Evolutionary conservation across 768 basidiomycete genomes (phyloP), one percentile per base, ranked within the genome.

Genomic region (Hypsizygus marmoreus): DNA sequence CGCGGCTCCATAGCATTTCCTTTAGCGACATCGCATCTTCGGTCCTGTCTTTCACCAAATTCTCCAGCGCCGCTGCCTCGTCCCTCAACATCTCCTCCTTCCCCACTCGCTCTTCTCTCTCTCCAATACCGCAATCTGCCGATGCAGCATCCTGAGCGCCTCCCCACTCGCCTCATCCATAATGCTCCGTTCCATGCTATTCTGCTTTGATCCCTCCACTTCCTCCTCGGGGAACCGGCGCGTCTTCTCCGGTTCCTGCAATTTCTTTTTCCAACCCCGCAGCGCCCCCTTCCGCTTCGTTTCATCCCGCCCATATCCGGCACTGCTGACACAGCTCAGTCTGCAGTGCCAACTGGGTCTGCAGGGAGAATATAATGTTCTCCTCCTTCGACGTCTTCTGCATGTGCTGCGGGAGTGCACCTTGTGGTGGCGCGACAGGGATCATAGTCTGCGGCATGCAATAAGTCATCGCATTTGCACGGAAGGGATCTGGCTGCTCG

Each of bases 151-250:
- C 34, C 88, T 75, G 58, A 97, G 70, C 23, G 85, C 91, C 64
- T 84, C 83, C 2, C 86, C 77, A 47, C 86, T 88, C 1, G 88
- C 86, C 53, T 84, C 86, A 56, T 89, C 88, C 75, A 95, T 94
- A 30, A 95, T 68, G 51, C 91, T 88, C 14, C 84, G 71, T 48
- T 88, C 86, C 64, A 91, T 70, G 56, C 85, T 89, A 58, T 90
- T 89, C 54, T 88, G 83, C 31, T 92, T 75, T 32, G 86, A 87
- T 6, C 80, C 74, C 50, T 97, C 95, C 22, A 95, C 88, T 60
- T 95, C 88, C 60, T 95, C 92, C 70, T 95, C 88, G 24, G 86
- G 72, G 45, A 72, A 67, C 12, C 81, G 75, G 40, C 84, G 82
- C 49, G 79, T 71, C 51, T 72, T 76, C 66, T 91, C 88, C 36